phyloP scores from a whole-genome alignment of 2,329 filamentous ascomycete genomes.

The Pseudocercospora musae region DNA sequence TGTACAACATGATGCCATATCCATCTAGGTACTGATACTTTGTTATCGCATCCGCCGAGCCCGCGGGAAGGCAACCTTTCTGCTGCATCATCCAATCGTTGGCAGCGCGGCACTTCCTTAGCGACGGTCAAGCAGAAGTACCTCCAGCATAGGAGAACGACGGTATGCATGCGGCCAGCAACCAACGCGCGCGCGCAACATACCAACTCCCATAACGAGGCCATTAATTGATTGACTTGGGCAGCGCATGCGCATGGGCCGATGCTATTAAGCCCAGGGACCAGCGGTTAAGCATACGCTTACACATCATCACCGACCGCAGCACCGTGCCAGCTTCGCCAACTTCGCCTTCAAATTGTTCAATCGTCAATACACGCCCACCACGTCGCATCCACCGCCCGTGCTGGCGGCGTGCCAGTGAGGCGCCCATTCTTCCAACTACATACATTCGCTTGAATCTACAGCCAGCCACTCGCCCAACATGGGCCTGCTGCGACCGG shows the following conservation, averaged over 20 bases:
- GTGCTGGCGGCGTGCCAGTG: neutral
- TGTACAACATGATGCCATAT: too few relatives aligned
- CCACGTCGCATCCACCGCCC: neutral
- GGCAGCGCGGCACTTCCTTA: too few relatives aligned
- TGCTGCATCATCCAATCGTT: too few relatives aligned
- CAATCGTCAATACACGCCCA: neutral
- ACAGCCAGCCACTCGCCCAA: slow-evolving; percentile 37
- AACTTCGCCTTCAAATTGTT: too few relatives aligned
- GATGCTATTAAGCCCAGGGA: neutral
- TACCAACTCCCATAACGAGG: neutral
- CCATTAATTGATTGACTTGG: neutral
- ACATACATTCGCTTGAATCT: neutral
- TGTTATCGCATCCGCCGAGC: too few relatives aligned
- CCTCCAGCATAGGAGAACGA: too few relatives aligned
- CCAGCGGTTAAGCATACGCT: neutral
- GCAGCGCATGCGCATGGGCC: neutral
- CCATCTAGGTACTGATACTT: too few relatives aligned
- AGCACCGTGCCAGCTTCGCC: neutral
- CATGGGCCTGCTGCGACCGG: slow-evolving; percentile 72
- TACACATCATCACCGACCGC: neutral
- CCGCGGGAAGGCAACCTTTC: too few relatives aligned
- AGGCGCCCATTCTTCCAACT: neutral
- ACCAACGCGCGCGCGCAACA: neutral
- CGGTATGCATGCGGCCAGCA: neutral
- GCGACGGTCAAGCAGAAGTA: too few relatives aligned